Conservation (phyloP, 176 grass and related monocot species). For the Carex pumila region DNA sequence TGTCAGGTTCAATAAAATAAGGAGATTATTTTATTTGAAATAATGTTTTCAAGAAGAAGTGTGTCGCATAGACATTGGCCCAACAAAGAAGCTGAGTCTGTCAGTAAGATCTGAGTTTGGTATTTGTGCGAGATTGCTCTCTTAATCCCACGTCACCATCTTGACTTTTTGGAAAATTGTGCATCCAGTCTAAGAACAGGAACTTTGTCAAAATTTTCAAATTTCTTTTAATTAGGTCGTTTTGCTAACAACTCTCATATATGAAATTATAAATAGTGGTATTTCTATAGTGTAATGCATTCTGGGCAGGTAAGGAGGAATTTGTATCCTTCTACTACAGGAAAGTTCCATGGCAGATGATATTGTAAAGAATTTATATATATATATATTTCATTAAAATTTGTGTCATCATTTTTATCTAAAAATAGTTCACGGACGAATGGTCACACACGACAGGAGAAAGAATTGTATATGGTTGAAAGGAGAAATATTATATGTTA, state of each 20-base stretch:
- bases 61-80: constrained; percentile 10
- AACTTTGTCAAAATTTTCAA: not conserved
- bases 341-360: not conserved
- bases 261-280: not conserved
- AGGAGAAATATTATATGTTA: not conserved
- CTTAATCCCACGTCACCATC: not conserved
- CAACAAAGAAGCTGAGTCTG: not conserved
- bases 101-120: constrained; percentile 26
- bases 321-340: not conserved
- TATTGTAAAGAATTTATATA: not conserved
- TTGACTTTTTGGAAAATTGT: not conserved
- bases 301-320: not conserved
- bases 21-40: not conserved
- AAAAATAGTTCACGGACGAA: not conserved
- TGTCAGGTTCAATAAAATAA: not conserved
- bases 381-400: not conserved
- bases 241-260: not conserved
- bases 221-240: not conserved
- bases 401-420: not conserved
- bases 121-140: not conserved
- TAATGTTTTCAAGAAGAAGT: not conserved
- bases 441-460: not conserved
- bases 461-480: not conserved
- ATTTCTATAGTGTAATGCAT: not conserved
- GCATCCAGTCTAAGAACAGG: not conserved